Conservation (phyloP, 768 basidiomycete species). For the Rhizopogon rudus region DNA sequence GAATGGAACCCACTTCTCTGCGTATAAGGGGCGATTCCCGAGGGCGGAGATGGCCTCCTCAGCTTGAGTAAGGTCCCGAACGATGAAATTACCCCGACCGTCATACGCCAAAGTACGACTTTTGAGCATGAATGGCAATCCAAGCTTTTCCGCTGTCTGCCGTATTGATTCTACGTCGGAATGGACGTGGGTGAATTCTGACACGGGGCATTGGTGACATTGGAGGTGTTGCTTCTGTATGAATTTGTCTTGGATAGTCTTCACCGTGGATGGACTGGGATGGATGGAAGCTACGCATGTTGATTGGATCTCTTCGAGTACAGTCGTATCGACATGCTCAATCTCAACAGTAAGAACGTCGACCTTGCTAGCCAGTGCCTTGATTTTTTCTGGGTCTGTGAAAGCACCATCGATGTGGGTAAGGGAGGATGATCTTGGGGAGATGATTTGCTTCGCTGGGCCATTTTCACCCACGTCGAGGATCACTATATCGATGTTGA, state of each 20-base stretch:
- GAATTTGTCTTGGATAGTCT: slow-evolving; percentile 78
- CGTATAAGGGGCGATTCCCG: slow-evolving; percentile 74
- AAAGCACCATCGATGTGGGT: slow-evolving; percentile 88
- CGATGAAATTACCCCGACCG: slow-evolving; percentile 86
- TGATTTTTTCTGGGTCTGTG: slow-evolving; percentile 72
- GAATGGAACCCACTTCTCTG: slow-evolving; percentile 92
- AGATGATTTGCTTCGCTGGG: slow-evolving; percentile 87
- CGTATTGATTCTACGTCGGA: slow-evolving; percentile 45
- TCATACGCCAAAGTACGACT: slow-evolving; percentile 95
- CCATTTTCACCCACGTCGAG: slow-evolving; percentile 77
- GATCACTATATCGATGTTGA: slow-evolving; percentile 79
- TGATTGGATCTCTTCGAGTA: slow-evolving; percentile 47
- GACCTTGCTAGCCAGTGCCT: slow-evolving; percentile 70
- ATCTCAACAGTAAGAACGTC: slow-evolving; percentile 95
- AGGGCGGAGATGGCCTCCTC: slow-evolving; percentile 49
- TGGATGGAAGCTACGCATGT: slow-evolving; percentile 42
- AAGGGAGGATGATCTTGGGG: slow-evolving; percentile 43
- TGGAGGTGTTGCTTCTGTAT: slow-evolving; percentile 57
- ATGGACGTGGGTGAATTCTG: slow-evolving; percentile 58
- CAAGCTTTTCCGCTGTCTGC: slow-evolving; percentile 52
- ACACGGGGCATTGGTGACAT: slow-evolving; percentile 45
- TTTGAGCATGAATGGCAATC: slow-evolving; percentile 93
- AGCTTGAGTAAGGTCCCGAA: slow-evolving; percentile 50
- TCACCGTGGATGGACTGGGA: slow-evolving; percentile 79
- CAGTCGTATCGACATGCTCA: slow-evolving; percentile 84